Evolutionary conservation across 2,329 filamentous ascomycete species (phyloP).

Genomic region (Colletotrichum zoysiae): DNA sequence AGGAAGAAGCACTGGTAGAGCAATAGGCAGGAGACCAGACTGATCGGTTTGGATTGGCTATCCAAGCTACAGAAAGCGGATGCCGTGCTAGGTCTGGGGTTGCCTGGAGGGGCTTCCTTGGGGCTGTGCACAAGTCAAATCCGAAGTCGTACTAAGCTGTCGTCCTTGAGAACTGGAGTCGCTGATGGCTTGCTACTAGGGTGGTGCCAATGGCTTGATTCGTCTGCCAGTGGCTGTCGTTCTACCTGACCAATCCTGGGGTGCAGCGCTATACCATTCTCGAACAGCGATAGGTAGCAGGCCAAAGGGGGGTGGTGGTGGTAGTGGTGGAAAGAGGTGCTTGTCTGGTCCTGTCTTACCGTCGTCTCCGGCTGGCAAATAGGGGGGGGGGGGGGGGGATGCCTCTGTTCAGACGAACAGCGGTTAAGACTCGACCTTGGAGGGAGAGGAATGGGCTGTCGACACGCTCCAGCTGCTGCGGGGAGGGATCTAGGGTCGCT

Average conservation of each 20-base stretch:
- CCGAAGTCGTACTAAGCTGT: conserved; percentile 27
- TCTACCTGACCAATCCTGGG: conserved; percentile 28
- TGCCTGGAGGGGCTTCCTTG: conserved; percentile 38
- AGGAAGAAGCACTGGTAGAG: conserved; percentile 31
- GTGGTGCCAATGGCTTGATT: conserved; percentile 33
- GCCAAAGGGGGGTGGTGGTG: neutral
- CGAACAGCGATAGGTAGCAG: conserved; percentile 30
- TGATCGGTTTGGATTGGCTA: conserved; percentile 28
- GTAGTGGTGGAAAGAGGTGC: neutral
- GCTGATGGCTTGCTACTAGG: conserved; percentile 32
- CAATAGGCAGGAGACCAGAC: conserved; percentile 37
- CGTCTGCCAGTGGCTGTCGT: conserved; percentile 23
- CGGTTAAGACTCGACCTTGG: conserved; percentile 21
- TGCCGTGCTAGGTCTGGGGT: conserved; percentile 35
- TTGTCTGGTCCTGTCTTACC: conserved; percentile 1
- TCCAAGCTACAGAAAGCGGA: conserved; percentile 37
- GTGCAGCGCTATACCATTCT: conserved; percentile 38
- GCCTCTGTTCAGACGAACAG: conserved; percentile 37
- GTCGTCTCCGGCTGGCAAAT: neutral
- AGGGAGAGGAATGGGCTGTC: conserved; percentile 13
- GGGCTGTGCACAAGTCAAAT: conserved; percentile 40
- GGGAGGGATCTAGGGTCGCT: conserved; percentile 41
- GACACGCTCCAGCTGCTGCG: conserved; percentile 33
- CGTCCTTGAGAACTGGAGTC: conserved; percentile 22
- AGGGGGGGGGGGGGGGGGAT: too few relatives aligned